These are phyloP conservation scores for Elsinoe australis DNA, from an alignment of 2,329 filamentous ascomycete genomes.

Conservation along the genomic window DNA sequence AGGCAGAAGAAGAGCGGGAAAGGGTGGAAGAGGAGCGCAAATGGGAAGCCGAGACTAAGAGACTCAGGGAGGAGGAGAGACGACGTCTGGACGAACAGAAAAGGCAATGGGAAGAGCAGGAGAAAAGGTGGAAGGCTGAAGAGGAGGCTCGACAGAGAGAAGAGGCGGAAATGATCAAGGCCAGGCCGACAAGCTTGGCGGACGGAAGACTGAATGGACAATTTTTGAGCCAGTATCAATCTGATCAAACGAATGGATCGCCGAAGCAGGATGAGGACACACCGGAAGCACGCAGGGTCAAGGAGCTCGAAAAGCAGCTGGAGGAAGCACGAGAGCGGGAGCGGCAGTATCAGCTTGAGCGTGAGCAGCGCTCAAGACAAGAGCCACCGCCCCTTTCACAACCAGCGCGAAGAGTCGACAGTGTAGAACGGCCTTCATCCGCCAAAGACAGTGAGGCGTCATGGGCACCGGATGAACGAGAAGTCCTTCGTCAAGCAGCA, in stretches of 20 bases:
- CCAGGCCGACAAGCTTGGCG: slow-evolving; percentile 43
- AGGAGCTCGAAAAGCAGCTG: slow-evolving; percentile 69
- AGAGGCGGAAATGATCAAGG: slow-evolving; percentile 55
- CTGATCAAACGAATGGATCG: slow-evolving; percentile 48
- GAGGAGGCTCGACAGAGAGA: slow-evolving; percentile 64
- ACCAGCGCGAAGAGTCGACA: slow-evolving; percentile 7
- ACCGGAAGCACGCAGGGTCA: slow-evolving; percentile 60
- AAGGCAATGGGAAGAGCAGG: slow-evolving; percentile 68
- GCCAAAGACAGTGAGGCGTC: slow-evolving; percentile 50
- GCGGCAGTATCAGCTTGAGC: slow-evolving; percentile 54
- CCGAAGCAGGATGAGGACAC: slow-evolving; percentile 36
- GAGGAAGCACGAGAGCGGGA: slow-evolving; percentile 61
- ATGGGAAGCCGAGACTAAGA: slow-evolving; percentile 59
- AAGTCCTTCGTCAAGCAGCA: slow-evolving; percentile 46
- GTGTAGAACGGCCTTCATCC: slow-evolving; percentile 25
- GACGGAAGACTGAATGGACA: slow-evolving; percentile 70
- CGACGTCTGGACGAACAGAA: slow-evolving; percentile 59
- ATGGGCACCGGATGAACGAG: slow-evolving; percentile 60
- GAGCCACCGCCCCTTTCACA: slow-evolving; percentile 29
- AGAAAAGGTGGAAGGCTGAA: slow-evolving; percentile 66
- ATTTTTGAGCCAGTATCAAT: slow-evolving; percentile 78
- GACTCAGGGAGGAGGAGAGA: slow-evolving; percentile 51
- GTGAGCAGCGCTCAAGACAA: slow-evolving; percentile 44
- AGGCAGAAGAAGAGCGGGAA: slow-evolving; percentile 58
- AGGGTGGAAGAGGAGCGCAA: slow-evolving; percentile 56